These are phyloP conservation scores for Cercospora beticola DNA, from an alignment of 2,329 filamentous ascomycete species.

Conservation along the genomic window DNA sequence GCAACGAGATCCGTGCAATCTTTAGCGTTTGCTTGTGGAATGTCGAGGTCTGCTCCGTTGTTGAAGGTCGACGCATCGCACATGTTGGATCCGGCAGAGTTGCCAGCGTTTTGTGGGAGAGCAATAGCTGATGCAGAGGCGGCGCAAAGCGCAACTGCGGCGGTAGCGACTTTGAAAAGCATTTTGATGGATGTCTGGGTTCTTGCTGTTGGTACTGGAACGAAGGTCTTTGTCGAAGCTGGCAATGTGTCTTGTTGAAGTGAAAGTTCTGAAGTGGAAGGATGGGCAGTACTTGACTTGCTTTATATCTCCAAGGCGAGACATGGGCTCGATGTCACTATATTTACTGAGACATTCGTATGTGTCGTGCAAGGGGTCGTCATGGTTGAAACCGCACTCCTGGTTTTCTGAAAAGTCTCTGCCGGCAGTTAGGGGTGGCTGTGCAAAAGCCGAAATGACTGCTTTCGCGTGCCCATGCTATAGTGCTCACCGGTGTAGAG, in stretches of 20 bases:
- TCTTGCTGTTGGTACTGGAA: neutral
- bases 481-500: neutral
- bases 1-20: neutral
- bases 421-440: neutral
- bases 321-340: neutral
- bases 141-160: neutral
- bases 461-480: neutral
- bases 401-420: neutral
- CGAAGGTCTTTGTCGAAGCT: neutral
- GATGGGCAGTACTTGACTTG: neutral
- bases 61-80: conserved; percentile 17
- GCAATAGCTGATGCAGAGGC: neutral
- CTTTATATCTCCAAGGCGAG: neutral
- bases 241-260: neutral
- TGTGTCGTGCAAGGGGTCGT: neutral
- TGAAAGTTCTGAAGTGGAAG: neutral
- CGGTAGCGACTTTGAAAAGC: conserved; percentile 9
- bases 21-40: neutral
- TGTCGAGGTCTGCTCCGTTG: neutral
- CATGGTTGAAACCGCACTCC: neutral
- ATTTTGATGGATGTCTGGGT: neutral
- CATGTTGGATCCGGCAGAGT: conserved; percentile 8
- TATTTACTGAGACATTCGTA: neutral
- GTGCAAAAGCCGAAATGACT: neutral
- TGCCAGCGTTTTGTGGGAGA: conserved; percentile 9